A percentile compares a stretch with the other conserved stretches of the same genome.
Evolutionary conservation across 148 eudicot species (phyloP).

Genomic region (Camellia sinensis): DNA sequence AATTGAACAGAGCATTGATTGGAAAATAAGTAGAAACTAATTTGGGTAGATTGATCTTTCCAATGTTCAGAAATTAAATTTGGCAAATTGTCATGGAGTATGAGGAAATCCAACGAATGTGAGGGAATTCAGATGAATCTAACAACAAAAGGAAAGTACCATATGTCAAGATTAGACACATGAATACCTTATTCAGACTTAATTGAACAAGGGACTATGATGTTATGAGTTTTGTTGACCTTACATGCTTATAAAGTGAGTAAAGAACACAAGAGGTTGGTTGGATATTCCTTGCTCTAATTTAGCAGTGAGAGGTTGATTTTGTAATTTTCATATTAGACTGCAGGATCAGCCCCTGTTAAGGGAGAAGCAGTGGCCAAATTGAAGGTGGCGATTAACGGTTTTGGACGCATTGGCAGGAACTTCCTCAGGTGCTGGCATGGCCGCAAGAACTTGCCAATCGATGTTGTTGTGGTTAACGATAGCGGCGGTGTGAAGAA

Average conservation of each 20-base stretch:
- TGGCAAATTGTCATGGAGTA: not conserved
- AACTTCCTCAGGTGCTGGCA: slow-evolving; percentile 99
- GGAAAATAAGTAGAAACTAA: not conserved
- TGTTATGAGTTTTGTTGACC: not conserved
- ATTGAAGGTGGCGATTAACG: slow-evolving; percentile 97
- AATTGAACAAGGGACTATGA: not conserved
- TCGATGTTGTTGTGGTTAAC: slow-evolving; percentile 87
- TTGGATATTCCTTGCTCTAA: not conserved
- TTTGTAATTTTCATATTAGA: slow-evolving; percentile 32
- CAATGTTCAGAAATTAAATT: not conserved
- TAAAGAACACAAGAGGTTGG: not conserved
- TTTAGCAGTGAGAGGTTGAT: not conserved
- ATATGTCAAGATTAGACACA: not conserved
- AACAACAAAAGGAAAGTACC: not conserved
- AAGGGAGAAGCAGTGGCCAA: slow-evolving; percentile 75
- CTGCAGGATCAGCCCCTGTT: slow-evolving; percentile 55
- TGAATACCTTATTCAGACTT: not conserved
- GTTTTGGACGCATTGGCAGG: slow-evolving; percentile 98
- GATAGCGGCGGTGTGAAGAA: slow-evolving; percentile 99
- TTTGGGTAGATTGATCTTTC: not conserved
- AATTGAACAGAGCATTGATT: not conserved
- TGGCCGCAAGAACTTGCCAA: slow-evolving; percentile 86
- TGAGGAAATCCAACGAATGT: not conserved
- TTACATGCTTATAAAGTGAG: not conserved
- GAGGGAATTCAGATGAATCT: not conserved